A percentile compares a stretch with the other conserved stretches of the same genome.
Evolutionary conservation across 139 green algal species (phyloP).

Genomic region (Coelastrella sp.): DNA sequence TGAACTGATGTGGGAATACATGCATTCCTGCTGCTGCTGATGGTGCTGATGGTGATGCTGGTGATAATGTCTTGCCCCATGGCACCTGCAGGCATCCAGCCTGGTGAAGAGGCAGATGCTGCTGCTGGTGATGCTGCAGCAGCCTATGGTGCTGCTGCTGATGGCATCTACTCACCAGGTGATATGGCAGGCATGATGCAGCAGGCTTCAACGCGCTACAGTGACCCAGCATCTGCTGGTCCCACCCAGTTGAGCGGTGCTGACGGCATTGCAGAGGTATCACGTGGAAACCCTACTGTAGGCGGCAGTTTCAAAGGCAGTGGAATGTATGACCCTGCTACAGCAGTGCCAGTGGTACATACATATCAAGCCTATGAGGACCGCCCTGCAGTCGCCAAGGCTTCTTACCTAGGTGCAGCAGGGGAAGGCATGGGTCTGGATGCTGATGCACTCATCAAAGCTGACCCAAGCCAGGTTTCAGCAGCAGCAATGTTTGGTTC

Average conservation of each 20-base stretch:
- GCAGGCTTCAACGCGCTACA: not conserved
- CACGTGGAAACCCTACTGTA: not conserved
- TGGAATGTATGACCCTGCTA: not conserved
- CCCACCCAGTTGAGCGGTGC: not conserved
- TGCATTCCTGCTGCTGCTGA: not conserved
- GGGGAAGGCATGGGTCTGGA: not conserved
- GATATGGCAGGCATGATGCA: not conserved
- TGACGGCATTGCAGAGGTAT: not conserved
- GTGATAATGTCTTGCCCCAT: not conserved
- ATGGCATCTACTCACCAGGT: not conserved
- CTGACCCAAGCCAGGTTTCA: conserved; percentile 35
- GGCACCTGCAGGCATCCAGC: not conserved
- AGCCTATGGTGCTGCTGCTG: conserved; percentile 4
- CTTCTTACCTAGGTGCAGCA: conserved; percentile 31
- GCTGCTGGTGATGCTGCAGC: conserved; percentile 14
- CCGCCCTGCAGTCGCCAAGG: conserved; percentile 71
- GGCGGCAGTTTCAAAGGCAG: conserved; percentile 22
- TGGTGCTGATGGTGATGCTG: not conserved
- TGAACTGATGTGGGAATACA: not conserved
- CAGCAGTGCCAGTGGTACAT: conserved; percentile 15
- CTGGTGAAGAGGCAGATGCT: not conserved
- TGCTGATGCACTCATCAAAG: conserved; percentile 21
- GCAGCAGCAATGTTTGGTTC: conserved; percentile 40
- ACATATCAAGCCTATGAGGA: conserved; percentile 81
- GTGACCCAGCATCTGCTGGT: not conserved